A percentile compares a stretch with the other conserved stretches of the same genome.
Evolutionary conservation across 139 green algal genomes (phyloP).

Genomic region (Chlorella vulgaris): DNA sequence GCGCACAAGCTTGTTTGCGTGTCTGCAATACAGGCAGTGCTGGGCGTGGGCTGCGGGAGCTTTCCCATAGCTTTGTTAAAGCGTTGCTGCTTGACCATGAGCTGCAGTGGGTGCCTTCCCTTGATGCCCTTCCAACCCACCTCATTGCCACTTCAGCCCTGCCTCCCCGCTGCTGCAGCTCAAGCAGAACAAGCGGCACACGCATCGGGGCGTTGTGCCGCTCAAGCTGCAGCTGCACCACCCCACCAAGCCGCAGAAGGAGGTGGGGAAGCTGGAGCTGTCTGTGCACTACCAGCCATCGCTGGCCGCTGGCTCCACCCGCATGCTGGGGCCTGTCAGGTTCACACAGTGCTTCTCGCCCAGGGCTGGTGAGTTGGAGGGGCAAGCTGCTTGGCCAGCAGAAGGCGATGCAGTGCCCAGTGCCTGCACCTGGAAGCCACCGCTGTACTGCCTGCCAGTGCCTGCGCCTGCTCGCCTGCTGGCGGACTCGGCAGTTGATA

Average conservation of each 20-base stretch:
- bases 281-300: conserved; percentile 24
- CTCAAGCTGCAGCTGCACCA: conserved; percentile 11
- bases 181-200: not conserved
- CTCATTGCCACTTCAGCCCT: not conserved
- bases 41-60: too few species aligned
- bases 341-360: conserved; percentile 28
- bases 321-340: conserved; percentile 23
- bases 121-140: not conserved
- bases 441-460: not conserved
- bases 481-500: too few species aligned
- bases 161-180: not conserved
- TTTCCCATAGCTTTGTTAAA: not conserved
- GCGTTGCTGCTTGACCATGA: not conserved
- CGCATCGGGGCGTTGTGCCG: not conserved
- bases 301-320: not conserved
- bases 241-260: not conserved
- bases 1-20: not conserved
- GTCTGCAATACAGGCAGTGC: not conserved
- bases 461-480: not conserved
- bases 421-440: not conserved
- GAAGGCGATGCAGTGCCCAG: not conserved
- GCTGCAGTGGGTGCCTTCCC: not conserved
- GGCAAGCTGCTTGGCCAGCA: too few species aligned
- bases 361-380: not conserved
- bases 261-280: not conserved